Evolutionary conservation across 2,329 filamentous ascomycete species (phyloP).

Genomic region (Penicillium olsonii): DNA sequence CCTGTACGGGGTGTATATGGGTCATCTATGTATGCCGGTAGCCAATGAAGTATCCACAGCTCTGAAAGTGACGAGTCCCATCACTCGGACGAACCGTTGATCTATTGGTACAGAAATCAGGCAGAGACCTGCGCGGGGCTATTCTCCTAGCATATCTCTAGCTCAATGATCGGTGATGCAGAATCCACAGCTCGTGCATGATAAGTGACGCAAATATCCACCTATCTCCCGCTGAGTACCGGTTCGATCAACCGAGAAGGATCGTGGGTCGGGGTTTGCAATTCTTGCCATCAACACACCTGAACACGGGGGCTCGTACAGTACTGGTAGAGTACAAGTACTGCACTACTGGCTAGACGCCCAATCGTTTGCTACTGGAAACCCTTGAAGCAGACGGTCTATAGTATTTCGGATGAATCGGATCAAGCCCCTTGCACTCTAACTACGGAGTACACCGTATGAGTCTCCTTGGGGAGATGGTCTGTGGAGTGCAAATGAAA

Average conservation of each 20-base stretch:
- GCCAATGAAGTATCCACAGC: constrained; percentile 3
- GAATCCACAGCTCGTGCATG: constrained; percentile 12
- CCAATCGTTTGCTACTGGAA: background rate
- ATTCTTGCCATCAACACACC: too few relatives aligned
- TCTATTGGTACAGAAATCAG: constrained; percentile 9
- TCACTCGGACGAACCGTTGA: constrained; percentile 12
- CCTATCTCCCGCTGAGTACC: constrained; percentile 1
- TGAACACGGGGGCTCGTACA: too few relatives aligned
- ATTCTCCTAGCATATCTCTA: background rate
- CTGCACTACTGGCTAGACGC: too few relatives aligned
- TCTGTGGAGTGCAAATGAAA: background rate
- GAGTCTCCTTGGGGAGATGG: background rate
- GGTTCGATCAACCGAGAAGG: constrained; percentile 12
- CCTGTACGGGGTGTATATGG: constrained; percentile 6
- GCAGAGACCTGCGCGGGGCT: background rate
- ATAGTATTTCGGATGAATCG: background rate
- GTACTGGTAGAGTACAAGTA: too few relatives aligned
- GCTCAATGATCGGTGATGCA: constrained; percentile 10
- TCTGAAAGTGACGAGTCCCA: constrained; percentile 4
- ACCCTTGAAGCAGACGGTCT: background rate
- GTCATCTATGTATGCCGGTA: constrained; percentile 6
- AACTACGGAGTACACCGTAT: background rate
- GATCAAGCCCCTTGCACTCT: background rate
- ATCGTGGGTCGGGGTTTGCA: too few relatives aligned
- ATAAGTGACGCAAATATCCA: constrained; percentile 17